phyloP scores from a whole-genome alignment of 768 basidiomycete genomes.

The Podaxis sp. region DNA sequence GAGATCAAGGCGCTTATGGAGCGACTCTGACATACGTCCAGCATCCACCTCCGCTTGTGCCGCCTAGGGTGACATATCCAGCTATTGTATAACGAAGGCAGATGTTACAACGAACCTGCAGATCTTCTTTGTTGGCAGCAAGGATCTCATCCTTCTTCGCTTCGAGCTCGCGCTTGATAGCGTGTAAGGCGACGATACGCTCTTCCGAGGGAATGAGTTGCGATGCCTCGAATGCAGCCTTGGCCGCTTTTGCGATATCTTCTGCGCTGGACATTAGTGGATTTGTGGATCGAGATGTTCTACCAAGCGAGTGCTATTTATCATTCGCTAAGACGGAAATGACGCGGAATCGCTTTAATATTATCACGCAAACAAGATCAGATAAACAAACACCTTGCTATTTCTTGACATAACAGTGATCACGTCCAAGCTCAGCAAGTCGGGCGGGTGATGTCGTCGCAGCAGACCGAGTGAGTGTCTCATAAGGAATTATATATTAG shows the following conservation, averaged over 20 bases:
- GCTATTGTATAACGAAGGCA: too few species aligned
- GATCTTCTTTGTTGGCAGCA: constrained; percentile 76
- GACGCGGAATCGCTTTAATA: constrained; percentile 5
- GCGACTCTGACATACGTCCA: constrained; percentile 78
- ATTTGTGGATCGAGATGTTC: not conserved
- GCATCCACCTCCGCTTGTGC: constrained; percentile 76
- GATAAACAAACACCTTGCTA: not conserved
- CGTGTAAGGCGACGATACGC: constrained; percentile 67
- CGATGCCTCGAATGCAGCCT: constrained; percentile 81
- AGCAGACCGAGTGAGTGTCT: constrained; percentile 9
- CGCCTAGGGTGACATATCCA: constrained; percentile 41
- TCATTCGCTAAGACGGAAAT: not conserved
- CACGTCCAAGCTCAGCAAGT: too few species aligned
- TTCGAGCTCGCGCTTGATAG: constrained; percentile 67
- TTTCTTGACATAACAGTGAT: too few species aligned
- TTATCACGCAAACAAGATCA: not conserved
- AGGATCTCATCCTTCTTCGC: constrained; percentile 67
- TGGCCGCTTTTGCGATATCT: constrained; percentile 75
- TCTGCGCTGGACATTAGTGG: constrained; percentile 27
- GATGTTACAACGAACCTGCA: constrained; percentile 49
- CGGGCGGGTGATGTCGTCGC: too few species aligned
- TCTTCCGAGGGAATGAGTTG: constrained; percentile 73
- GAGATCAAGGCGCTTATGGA: constrained; percentile 86
- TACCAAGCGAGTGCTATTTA: not conserved
- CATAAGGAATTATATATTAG: constrained; percentile 14